Percentiles rank a stretch among this genome's conserved stretches.
These are phyloP conservation scores for Ailanthus altissimus DNA, from an alignment of 345 rosid species.

Conservation along the genomic window DNA sequence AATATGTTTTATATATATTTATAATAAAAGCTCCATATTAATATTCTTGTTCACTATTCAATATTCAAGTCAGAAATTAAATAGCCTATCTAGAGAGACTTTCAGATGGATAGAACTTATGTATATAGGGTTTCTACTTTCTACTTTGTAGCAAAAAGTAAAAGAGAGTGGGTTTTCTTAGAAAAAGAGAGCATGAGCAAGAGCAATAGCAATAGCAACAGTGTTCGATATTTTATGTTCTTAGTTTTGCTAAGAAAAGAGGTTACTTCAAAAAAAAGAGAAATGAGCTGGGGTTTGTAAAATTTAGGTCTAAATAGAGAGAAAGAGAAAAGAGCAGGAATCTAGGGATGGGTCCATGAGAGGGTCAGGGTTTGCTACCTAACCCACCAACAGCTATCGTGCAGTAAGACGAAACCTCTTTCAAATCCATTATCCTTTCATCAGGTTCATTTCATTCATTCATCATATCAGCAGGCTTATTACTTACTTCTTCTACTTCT, in stretches of 20 bases:
- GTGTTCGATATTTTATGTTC: slow-evolving; percentile 5
- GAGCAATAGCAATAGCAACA: background rate
- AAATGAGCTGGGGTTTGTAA: slow-evolving; percentile 35
- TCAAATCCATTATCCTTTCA: slow-evolving; percentile 41
- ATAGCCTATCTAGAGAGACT: background rate
- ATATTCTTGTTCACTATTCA: background rate
- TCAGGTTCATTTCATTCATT: slow-evolving; percentile 23
- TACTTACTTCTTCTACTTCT: background rate
- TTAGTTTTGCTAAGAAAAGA: slow-evolving; percentile 6
- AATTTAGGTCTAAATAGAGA: slow-evolving; percentile 8
- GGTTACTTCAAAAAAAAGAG: slow-evolving; percentile 30
- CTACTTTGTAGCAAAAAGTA: background rate
- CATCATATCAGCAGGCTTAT: background rate
- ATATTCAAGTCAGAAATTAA: background rate
- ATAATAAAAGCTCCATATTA: background rate
- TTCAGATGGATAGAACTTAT: background rate
- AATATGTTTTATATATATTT: background rate
- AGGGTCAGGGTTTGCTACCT: slow-evolving; percentile 68
- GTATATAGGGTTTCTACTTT: no score
- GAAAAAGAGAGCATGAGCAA: background rate
- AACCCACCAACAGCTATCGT: slow-evolving; percentile 78
- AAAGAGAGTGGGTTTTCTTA: slow-evolving; percentile 11
- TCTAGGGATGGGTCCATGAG: slow-evolving; percentile 56
- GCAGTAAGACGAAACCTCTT: slow-evolving; percentile 44
- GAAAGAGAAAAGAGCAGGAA: slow-evolving; percentile 35